phyloP scores from a whole-genome alignment of 768 basidiomycete species.

The Sporobolomyces pararoseus region DNA sequence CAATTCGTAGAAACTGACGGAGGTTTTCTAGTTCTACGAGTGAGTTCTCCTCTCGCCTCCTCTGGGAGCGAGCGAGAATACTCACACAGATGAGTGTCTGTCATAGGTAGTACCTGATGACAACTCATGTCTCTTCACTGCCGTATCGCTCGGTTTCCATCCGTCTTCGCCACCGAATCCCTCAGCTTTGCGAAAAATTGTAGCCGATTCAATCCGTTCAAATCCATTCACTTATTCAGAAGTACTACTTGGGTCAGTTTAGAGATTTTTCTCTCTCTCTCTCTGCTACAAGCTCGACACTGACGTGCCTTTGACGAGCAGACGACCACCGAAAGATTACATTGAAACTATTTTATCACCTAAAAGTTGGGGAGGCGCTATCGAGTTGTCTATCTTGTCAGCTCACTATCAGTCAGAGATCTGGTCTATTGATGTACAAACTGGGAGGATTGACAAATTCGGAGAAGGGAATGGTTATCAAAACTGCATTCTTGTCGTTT shows the following conservation, averaged over 20 bases:
- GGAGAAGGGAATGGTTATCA: constrained; percentile 21
- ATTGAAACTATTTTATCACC: constrained; percentile 74
- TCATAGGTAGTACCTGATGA: constrained; percentile 91
- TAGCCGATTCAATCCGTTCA: constrained; percentile 71
- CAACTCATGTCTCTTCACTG: constrained; percentile 90
- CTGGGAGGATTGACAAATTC: constrained; percentile 24
- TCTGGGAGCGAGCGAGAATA: background rate
- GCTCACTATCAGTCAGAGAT: constrained; percentile 80
- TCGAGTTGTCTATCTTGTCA: constrained; percentile 78
- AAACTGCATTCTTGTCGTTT: constrained; percentile 67
- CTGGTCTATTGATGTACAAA: constrained; percentile 28
- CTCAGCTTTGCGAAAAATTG: constrained; percentile 69
- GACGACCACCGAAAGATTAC: constrained; percentile 64
- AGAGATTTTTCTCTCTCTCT: background rate
- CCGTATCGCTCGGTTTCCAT: constrained; percentile 77
- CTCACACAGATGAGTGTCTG: background rate
- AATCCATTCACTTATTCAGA: constrained; percentile 74
- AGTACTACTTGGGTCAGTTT: constrained; percentile 72
- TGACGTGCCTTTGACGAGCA: constrained; percentile 47
- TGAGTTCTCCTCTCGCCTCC: background rate
- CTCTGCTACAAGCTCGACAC: background rate
- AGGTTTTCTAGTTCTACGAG: constrained; percentile 35
- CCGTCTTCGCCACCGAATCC: constrained; percentile 68
- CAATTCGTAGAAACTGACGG: constrained; percentile 42
- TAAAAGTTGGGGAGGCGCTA: constrained; percentile 89